Evolutionary conservation across 1,284 basidiomycete genomes (phyloP).

Genomic region (Moesziomyces parantarcticus): DNA sequence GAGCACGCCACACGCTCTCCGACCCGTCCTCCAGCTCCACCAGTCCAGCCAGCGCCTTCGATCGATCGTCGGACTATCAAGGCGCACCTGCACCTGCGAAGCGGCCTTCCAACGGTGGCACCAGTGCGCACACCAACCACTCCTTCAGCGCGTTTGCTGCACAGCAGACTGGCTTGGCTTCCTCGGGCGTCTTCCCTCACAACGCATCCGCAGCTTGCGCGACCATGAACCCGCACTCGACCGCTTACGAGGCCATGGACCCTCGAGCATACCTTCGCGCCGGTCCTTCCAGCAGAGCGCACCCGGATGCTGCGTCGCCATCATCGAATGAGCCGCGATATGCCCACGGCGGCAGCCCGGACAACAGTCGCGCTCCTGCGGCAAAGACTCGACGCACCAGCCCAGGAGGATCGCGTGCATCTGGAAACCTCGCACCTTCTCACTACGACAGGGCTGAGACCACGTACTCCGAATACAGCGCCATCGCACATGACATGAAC

Average conservation of each 20-base stretch:
- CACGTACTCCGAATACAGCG: neutral
- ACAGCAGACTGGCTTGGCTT: neutral
- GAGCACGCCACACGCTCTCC: constrained; percentile 20
- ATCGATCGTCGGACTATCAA: constrained; percentile 7
- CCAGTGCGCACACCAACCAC: neutral
- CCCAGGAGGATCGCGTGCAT: constrained; percentile 45
- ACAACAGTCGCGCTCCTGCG: constrained; percentile 30
- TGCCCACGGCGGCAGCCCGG: constrained; percentile 19
- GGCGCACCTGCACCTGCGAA: constrained; percentile 10
- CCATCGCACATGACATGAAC: constrained; percentile 3
- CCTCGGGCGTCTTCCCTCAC: constrained; percentile 5
- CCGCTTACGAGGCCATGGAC: constrained; percentile 7
- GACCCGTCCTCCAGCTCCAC: constrained; percentile 41
- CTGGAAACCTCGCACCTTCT: constrained; percentile 19
- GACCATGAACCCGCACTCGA: constrained; percentile 21
- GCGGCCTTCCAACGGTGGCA: constrained; percentile 5
- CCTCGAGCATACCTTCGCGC: constrained; percentile 10
- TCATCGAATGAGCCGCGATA: constrained; percentile 7
- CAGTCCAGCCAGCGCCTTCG: constrained; percentile 36
- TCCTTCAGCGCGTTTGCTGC: neutral
- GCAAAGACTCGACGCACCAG: constrained; percentile 43
- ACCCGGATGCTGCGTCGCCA: constrained; percentile 2
- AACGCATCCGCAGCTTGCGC: constrained; percentile 1
- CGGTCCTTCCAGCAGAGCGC: constrained; percentile 7
- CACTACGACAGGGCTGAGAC: constrained; percentile 1